A percentile compares a stretch with the other conserved stretches of the same genome.
These are phyloP conservation scores for Pseudognaphalium luteoalbum DNA, from an alignment of 129 eudicot species.

Conservation along the genomic window DNA sequence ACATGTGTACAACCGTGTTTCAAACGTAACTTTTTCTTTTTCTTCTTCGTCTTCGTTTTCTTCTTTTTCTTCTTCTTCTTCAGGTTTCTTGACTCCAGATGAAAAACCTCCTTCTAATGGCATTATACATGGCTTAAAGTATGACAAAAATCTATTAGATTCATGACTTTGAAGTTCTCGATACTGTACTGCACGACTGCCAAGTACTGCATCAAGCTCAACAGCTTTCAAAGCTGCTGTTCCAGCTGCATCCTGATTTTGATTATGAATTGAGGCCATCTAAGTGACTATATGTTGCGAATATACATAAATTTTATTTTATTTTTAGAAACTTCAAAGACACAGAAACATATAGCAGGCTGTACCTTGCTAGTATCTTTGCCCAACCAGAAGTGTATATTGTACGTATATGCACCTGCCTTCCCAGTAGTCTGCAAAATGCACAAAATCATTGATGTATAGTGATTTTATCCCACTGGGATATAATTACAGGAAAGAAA, in stretches of 20 bases:
- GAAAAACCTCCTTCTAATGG: conserved; percentile 87
- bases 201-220: conserved; percentile 92
- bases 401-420: conserved; percentile 71
- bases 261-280: conserved; percentile 13
- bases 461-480: not conserved
- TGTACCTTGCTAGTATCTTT: conserved; percentile 93
- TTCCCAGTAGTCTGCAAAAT: conserved; percentile 76
- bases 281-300: not conserved
- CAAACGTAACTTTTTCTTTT: conserved; percentile 58
- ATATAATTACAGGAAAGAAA: conserved; percentile 1
- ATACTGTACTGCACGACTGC: conserved; percentile 87
- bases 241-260: conserved; percentile 84
- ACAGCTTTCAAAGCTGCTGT: conserved; percentile 89
- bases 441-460: conserved; percentile 13
- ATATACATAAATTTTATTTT: not conserved
- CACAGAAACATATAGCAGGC: not conserved
- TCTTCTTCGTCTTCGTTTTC: not conserved
- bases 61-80: conserved; percentile 42
- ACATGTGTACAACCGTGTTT: conserved; percentile 80
- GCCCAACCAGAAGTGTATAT: conserved; percentile 91
- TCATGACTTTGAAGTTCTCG: conserved; percentile 86
- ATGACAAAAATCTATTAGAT: conserved; percentile 81
- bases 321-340: not conserved
- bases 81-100: conserved; percentile 67
- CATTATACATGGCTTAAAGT: conserved; percentile 84